Base-by-base conservation (phyloP, 2,329 filamentous ascomycete genomes). In the Anthostomella pinea region DNA sequence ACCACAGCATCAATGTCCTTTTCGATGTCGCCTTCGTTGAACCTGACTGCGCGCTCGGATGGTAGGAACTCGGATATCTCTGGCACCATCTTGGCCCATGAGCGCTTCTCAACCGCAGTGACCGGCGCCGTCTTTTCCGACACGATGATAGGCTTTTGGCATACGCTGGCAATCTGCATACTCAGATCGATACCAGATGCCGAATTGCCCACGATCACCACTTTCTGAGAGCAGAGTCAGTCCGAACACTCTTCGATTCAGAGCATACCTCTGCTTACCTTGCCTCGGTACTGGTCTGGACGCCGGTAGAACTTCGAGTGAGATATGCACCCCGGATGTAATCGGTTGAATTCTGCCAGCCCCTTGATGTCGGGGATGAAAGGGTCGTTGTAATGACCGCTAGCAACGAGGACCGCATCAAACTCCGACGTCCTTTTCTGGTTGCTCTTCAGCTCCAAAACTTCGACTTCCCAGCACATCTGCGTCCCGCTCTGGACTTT, bases 291-390 rank as follows among this genome's bases (percentile, higher is more conserved):
- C 4, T 57, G 50, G 10, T 56, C 41, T 2, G 60, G 52, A 0
- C 66, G 70, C 13, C 83, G 72, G 52, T 83, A 90, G 47, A 75
- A 79, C 53, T 86, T 88, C 6, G 83, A 85, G 53, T 85, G 80
- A 1, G 68, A 67, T 5, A 84, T 71, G 1, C 62, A 45, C 0
- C 66, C 69, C 0, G 76, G 72, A 40, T 76, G 69, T 2, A 56
- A 46, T 18, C 60, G 46, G 41, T 78, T 65, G 62, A 77, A 83
- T 2, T 64, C 65, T 14, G 61, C 55, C 2, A 83, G 68, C 0
- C 81, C 80, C 3, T 62, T 48, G 28, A 83, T 74, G 10, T 69
- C 60, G 0, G 81, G 80, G 17, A 83, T 61, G 46, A 72, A 73
- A 1, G 78, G 78, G 5, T 81, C 71, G 31, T 69, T 73, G 52